These are phyloP conservation scores for Lichtheimia ornata DNA, from an alignment of 371 early-diverging fungal genomes.

Conservation along the genomic window DNA sequence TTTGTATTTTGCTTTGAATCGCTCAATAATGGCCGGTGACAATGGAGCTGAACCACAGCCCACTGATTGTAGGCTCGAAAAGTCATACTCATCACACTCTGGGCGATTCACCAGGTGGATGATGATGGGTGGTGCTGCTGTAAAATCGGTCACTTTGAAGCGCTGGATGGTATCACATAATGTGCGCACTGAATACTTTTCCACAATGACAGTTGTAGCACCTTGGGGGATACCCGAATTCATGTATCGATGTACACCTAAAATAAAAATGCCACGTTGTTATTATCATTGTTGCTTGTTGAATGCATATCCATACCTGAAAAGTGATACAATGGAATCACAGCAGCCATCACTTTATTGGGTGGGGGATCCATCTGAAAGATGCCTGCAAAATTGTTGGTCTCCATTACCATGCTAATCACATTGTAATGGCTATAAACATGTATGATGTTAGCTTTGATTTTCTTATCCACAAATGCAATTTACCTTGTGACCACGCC, in stretches of 20 bases:
- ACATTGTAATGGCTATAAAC: constrained; percentile 9
- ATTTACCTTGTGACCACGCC: constrained; percentile 24
- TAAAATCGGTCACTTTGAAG: constrained; percentile 51
- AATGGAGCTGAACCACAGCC: constrained; percentile 75
- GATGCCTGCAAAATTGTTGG: constrained; percentile 4
- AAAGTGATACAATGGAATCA: constrained; percentile 16
- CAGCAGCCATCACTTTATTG: not conserved
- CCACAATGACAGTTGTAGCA: constrained; percentile 7
- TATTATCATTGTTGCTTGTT: too few species aligned
- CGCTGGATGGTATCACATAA: constrained; percentile 54
- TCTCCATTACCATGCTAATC: constrained; percentile 14
- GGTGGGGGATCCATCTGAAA: constrained; percentile 3
- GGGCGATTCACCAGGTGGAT: constrained; percentile 59
- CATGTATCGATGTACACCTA: not conserved
- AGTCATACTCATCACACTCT: constrained; percentile 58
- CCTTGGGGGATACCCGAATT: constrained; percentile 2
- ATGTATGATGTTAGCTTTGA: not conserved
- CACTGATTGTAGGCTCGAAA: constrained; percentile 54
- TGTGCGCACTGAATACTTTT: constrained; percentile 10
- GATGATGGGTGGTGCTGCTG: constrained; percentile 77
- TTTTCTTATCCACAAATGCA: not conserved
- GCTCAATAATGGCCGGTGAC: not conserved
- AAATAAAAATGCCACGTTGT: too few species aligned
- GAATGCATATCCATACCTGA: not conserved
- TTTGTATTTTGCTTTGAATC: constrained; percentile 1